Evolutionary conservation across 2,329 filamentous ascomycete species (phyloP).

Genomic region (Fusarium equiseti): DNA sequence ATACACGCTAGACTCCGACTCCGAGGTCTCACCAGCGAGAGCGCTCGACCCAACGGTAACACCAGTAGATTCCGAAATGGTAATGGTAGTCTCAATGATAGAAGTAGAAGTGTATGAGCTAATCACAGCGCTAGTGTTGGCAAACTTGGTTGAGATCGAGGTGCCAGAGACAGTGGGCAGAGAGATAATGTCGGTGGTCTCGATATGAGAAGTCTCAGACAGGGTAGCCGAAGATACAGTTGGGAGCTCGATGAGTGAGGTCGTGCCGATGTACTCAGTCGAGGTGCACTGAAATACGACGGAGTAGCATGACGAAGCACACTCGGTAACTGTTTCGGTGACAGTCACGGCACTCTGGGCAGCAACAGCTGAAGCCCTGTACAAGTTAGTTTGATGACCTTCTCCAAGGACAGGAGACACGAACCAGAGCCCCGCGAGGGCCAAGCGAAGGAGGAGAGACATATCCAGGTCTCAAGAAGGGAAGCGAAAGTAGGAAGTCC

Average conservation of each 20-base stretch:
- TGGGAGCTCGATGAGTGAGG: slow-evolving; percentile 13
- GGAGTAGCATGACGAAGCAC: slow-evolving; percentile 46
- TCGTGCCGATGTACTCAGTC: slow-evolving; percentile 32
- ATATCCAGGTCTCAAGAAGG: slow-evolving; percentile 34
- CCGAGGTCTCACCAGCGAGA: slow-evolving; percentile 22
- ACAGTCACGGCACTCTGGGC: slow-evolving; percentile 51
- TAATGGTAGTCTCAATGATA: neutral
- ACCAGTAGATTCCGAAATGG: neutral
- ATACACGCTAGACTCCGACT: slow-evolving; percentile 17
- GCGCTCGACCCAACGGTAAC: slow-evolving; percentile 24
- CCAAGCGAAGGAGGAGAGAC: slow-evolving; percentile 40
- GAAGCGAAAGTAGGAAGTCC: slow-evolving; percentile 24
- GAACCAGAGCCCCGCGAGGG: slow-evolving; percentile 49
- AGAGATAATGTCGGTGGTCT: slow-evolving; percentile 14
- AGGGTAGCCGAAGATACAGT: slow-evolving; percentile 14
- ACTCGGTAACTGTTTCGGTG: slow-evolving; percentile 50
- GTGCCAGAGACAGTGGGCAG: slow-evolving; percentile 17
- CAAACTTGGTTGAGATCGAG: slow-evolving; percentile 8
- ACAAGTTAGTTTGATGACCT: neutral
- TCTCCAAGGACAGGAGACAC: neutral
- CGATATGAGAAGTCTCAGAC: slow-evolving; percentile 10
- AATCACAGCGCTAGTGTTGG: slow-evolving; percentile 11
- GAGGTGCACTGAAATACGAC: slow-evolving; percentile 38
- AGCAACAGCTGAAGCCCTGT: slow-evolving; percentile 43
- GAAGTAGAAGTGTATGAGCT: slow-evolving; percentile 12